Evolutionary conservation across 176 grass and related monocot species (phyloP).

Genomic region (Typha latifolia): DNA sequence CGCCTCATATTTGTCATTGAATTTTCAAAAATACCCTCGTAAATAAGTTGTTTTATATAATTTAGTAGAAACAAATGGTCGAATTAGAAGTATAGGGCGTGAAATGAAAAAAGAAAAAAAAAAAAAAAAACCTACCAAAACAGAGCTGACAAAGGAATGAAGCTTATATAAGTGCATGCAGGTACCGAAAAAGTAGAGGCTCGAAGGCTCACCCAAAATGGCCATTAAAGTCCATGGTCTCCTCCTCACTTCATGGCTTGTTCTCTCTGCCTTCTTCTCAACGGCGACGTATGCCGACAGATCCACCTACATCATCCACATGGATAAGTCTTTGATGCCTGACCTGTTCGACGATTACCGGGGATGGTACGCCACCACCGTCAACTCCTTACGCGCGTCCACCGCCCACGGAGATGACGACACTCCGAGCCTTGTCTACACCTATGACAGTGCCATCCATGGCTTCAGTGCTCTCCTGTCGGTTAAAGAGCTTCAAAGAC

Average conservation of each 20-base stretch:
- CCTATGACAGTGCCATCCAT: slow-evolving; percentile 58
- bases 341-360: slow-evolving; percentile 27
- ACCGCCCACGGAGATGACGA: neutral
- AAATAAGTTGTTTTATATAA: too few species aligned
- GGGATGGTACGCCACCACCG: slow-evolving; percentile 55
- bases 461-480: slow-evolving; percentile 50
- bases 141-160: too few species aligned
- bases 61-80: too few species aligned
- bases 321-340: slow-evolving; percentile 85
- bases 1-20: too few species aligned
- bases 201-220: neutral
- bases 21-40: too few species aligned
- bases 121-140: too few species aligned
- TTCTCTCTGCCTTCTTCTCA: neutral
- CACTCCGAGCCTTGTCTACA: slow-evolving; percentile 27
- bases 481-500: slow-evolving; percentile 17
- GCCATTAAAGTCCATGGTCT: neutral
- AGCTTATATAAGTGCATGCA: neutral
- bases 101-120: too few species aligned
- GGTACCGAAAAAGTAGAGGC: neutral
- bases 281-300: neutral
- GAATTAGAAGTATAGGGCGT: too few species aligned
- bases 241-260: neutral
- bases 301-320: slow-evolving; percentile 63
- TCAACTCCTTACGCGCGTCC: slow-evolving; percentile 5